Evolutionary conservation across 1,284 basidiomycete species (phyloP).

Genomic region (Lentinula novae-zelandiae): DNA sequence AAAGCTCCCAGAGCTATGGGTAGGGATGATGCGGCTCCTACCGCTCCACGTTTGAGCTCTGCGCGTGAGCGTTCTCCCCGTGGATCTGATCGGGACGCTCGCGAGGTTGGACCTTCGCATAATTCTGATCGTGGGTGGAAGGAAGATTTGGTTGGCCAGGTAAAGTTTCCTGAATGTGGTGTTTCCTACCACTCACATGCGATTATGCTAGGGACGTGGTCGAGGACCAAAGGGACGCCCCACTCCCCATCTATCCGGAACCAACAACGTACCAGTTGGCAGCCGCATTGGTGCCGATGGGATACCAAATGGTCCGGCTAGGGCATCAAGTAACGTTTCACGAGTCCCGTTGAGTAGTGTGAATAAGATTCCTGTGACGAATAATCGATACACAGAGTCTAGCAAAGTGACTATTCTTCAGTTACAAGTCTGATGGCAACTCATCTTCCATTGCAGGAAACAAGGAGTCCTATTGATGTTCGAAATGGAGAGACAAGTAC

Average conservation of each 20-base stretch:
- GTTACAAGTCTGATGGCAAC: neutral
- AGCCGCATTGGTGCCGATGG: constrained; percentile 1
- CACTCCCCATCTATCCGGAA: constrained; percentile 5
- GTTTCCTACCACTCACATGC: neutral
- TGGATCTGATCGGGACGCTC: neutral
- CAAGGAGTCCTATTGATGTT: neutral
- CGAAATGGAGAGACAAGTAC: neutral
- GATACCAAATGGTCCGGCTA: constrained; percentile 6
- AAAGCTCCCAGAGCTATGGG: constrained; percentile 26
- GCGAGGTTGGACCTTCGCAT: neutral
- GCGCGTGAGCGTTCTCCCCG: neutral
- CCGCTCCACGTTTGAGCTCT: neutral
- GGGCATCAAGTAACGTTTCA: neutral
- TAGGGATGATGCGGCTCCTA: neutral
- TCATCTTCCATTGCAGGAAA: neutral
- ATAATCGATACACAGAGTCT: constrained; percentile 4
- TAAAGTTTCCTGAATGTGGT: neutral
- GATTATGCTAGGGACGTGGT: constrained; percentile 2
- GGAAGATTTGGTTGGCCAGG: neutral
- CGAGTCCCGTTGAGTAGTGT: constrained; percentile 1
- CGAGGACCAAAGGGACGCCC: neutral
- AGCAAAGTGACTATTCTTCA: neutral
- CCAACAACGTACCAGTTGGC: constrained; percentile 14
- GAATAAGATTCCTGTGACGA: constrained; percentile 8
- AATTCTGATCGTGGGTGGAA: constrained; percentile 1